Percentiles rank a stretch among this genome's conserved stretches.
Conservation (phyloP, 2,329 filamentous ascomycete genomes). For the Botryotinia globosa region DNA sequence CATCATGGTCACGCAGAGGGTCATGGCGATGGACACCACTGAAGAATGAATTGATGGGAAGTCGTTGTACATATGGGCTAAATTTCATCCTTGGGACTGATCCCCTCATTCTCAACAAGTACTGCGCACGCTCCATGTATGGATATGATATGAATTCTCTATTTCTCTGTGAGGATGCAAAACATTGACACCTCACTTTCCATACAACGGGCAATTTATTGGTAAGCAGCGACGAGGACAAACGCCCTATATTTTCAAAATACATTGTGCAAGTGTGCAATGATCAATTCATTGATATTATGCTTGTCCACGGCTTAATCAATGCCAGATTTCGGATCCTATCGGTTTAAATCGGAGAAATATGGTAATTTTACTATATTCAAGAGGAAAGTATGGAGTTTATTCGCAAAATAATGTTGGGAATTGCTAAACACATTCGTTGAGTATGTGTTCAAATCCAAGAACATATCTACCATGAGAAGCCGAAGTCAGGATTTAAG, state of each 20-base stretch:
- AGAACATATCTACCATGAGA: background rate
- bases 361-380: background rate
- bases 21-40: slow-evolving; percentile 59
- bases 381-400: background rate
- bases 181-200: background rate
- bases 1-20: slow-evolving; percentile 51
- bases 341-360: background rate
- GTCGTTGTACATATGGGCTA: slow-evolving; percentile 42
- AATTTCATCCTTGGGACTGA: slow-evolving; percentile 19
- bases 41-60: slow-evolving; percentile 33
- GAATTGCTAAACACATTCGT: background rate
- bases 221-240: background rate
- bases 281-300: background rate
- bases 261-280: background rate
- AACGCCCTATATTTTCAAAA: background rate
- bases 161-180: background rate
- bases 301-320: background rate
- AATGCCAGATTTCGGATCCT: background rate
- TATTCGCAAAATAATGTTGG: background rate
- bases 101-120: background rate
- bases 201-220: background rate
- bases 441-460: background rate
- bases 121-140: background rate
- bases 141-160: background rate
- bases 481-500: background rate